Evolutionary conservation across 148 eudicot genomes (phyloP), one percentile per base, ranked within the genome.

Genomic region (Camellia sinensis): DNA sequence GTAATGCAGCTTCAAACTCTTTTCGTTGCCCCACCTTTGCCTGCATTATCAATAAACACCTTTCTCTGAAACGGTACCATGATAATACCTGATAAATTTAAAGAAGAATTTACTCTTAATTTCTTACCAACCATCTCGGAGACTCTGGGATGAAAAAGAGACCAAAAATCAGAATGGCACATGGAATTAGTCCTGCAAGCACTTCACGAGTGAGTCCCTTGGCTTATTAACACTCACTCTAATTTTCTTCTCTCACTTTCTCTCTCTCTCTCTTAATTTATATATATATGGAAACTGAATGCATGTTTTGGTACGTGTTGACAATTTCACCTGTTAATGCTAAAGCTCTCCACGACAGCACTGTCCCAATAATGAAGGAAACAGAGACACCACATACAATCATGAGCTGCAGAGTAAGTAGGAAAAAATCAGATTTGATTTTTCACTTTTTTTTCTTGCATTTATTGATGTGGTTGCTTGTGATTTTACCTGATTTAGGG

Each of bases 91-190:
- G 57, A 19, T 11, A 50, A 57, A 2, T 44, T 67, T 74, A 3
- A 2, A 70, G 1, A 29, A 29, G 37, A 29, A 0, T 71, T 45
- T 40, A 50, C 7, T 10, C 62, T 54, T 12, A 14, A 40, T 45
- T 78, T 79, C 92, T 84, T 89, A 96, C 99, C 90, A 96, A 89
- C 99, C 99, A 96, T 83, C 99, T 89, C 18, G 99, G 99, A 66
- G 98, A 96, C 79, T 96, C 99, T 21, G 99, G 99, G 56, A 92
- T 92, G 87, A 92, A 48, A 75, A 83, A 87, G 53, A 96, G 89
- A 71, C 99, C 99, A 21, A 91, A 65, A 65, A 96, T 71, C 76
- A 91, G 87, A 85, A 92, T 70, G 46, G 86, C 92, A 77, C 97
- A 92, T 50, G 99, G 99, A 44, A 89, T 59, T 68, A 95, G 61